Evolutionary conservation across 1,139 yeast species (phyloP).

Genomic region (Pneumocystis wakefieldiae): DNA sequence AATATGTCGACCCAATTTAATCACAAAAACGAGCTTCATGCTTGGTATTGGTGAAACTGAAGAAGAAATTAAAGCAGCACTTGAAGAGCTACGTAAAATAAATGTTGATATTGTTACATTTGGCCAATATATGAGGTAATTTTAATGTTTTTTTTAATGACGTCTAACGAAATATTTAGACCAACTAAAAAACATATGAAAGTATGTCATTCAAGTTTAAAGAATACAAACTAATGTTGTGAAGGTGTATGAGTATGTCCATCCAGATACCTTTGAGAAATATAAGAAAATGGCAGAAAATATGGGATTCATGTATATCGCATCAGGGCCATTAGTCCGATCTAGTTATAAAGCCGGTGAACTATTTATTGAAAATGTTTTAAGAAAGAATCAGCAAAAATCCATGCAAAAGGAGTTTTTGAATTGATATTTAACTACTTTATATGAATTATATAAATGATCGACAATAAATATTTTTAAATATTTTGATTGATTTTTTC

Average conservation of each 20-base stretch:
- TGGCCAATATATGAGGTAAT: slow-evolving; percentile 77
- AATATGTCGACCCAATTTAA: slow-evolving; percentile 50
- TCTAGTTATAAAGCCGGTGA: slow-evolving; percentile 98
- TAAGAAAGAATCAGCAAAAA: slow-evolving; percentile 42
- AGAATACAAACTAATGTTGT: not conserved
- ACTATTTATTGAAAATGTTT: slow-evolving; percentile 86
- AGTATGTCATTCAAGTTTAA: slow-evolving; percentile 10
- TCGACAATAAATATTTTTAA: no score
- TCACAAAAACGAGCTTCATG: slow-evolving; percentile 92
- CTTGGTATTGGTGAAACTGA: slow-evolving; percentile 94
- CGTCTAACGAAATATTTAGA: slow-evolving; percentile 2
- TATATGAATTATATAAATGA: no score
- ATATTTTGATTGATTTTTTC: not conserved
- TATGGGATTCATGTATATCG: slow-evolving; percentile 89
- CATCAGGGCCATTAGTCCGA: slow-evolving; percentile 92
- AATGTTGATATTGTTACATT: slow-evolving; percentile 91
- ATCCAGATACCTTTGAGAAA: slow-evolving; percentile 86
- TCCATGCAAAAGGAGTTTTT: no score
- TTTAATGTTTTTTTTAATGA: slow-evolving; percentile 22
- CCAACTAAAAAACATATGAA: slow-evolving; percentile 98
- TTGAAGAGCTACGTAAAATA: slow-evolving; percentile 48
- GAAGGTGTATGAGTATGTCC: slow-evolving; percentile 72
- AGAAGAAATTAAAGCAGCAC: slow-evolving; percentile 62
- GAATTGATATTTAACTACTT: no score
- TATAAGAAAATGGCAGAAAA: slow-evolving; percentile 84